Base-by-base conservation (phyloP, 177 flowering plant genomes). In the Vitis hybrid region DNA sequence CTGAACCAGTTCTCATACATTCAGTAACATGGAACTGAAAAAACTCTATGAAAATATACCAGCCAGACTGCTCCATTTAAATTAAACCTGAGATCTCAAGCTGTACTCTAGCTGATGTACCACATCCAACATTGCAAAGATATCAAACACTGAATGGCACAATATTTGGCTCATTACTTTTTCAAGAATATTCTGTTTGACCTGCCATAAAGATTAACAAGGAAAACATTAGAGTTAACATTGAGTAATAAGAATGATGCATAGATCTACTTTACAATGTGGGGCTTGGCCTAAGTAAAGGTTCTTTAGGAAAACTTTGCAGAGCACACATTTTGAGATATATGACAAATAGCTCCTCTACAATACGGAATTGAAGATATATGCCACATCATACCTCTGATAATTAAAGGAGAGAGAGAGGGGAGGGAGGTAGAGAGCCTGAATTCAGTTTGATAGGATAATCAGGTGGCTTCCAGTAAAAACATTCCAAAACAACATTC, bases 81-180 rank as follows among this genome's bases (percentile, higher is more conserved):
- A 70, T 12, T 31, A 59, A 69, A 91, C 98, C 97, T 85, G 84
- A 61, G 71, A 70, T 72, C 64, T 80, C 70, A 88, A 63, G 55
- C 73, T 76, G 60, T 65, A 70, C 48, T 81, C 84, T 15, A 93
- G 77, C 73, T 81, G 83, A 68, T 82, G 86, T 10, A 93, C 79
- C 62, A 80, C 75, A 81, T 86, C 86, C 62, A 89, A 80, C 77
- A 93, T 68, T 29, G 79, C 55, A 67, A 84, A 91, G 60, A 93
- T 85, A 79, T 89, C 90, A 77, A 81, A 91, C 51, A 93, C 89
- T 7, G 88, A 79, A 62, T 78, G 76, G 71, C 93, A 91, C 2
- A 76, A 70, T 73, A 91, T 89, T 63, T 64, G 81, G 67, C 77
- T 81, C 98, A 93, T 86, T 31, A 83, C 82, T 52, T 70, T 78